Conservation (phyloP, 2,329 filamentous ascomycete genomes). For the Drechslerella dactyloides region DNA sequence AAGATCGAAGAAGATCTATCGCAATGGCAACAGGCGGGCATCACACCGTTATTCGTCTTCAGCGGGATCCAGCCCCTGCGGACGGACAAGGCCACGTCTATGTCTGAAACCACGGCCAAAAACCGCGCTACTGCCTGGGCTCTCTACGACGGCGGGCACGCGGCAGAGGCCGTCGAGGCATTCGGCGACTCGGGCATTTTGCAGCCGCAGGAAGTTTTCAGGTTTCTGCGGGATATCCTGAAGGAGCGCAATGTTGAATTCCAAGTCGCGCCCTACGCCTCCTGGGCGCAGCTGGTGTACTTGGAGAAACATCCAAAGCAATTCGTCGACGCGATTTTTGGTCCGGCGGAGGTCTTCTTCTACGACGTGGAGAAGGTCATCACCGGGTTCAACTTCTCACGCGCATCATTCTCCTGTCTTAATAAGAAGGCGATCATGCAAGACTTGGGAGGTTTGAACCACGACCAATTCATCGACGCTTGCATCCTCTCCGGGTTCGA, state of each 20-base stretch:
- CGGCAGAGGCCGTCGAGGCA: slow-evolving; percentile 79
- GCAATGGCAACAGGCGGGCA: slow-evolving; percentile 71
- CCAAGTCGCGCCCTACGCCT: slow-evolving; percentile 55
- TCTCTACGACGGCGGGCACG: slow-evolving; percentile 80
- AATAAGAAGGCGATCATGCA: slow-evolving; percentile 73
- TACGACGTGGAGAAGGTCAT: slow-evolving; percentile 56
- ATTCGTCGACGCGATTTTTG: slow-evolving; percentile 55
- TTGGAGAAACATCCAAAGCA: slow-evolving; percentile 54
- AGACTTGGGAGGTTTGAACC: slow-evolving; percentile 67
- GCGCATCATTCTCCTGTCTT: slow-evolving; percentile 68
- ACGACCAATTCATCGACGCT: slow-evolving; percentile 81
- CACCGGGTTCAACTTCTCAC: slow-evolving; percentile 70
- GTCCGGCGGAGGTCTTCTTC: slow-evolving; percentile 54
- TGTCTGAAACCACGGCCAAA: slow-evolving; percentile 69
- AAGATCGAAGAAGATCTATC: slow-evolving; percentile 79
- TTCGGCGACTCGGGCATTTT: slow-evolving; percentile 80
- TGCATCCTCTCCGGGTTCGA: slow-evolving; percentile 81
- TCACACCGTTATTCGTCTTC: slow-evolving; percentile 88
- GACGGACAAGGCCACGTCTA: slow-evolving; percentile 69
- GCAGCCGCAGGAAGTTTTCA: slow-evolving; percentile 53
- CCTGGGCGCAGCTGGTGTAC: slow-evolving; percentile 55
- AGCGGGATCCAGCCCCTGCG: slow-evolving; percentile 82
- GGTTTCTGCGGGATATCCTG: slow-evolving; percentile 53
- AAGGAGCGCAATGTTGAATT: slow-evolving; percentile 54
- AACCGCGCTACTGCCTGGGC: slow-evolving; percentile 83